Base-by-base conservation (phyloP, 306 rosid species). In the Inga laurina region DNA sequence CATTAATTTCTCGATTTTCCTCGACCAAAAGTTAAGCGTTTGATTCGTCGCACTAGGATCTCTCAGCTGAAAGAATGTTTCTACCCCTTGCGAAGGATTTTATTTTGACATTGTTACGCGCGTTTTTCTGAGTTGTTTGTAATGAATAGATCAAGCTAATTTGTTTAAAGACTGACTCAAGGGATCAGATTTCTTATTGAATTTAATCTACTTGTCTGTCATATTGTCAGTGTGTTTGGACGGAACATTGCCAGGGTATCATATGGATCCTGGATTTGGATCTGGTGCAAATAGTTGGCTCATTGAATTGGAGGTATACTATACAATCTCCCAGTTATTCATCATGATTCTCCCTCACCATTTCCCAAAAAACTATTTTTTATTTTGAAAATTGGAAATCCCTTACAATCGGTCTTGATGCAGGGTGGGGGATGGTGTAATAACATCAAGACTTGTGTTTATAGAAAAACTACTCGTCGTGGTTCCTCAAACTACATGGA, bases 341-440 rank as follows among this genome's bases (percentile, higher is more conserved):
- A 64, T 76, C 79, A 39, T 10, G 49, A 37, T 37, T 69, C 48
- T 39, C 49, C 52, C 30, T 19, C n/a, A 8, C 75, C 48, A 10
- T 21, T 44, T 18, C 74, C 75, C 4, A 7, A 70, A 41, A 70
- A 59, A 44, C 52, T 66, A 30, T 21, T 35, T 56, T 10, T 54
- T 73, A 18, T 45, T 56, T 54, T 54, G 62, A 22, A 4, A 70
- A 1, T 39, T 68, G 13, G 81, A 54, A 41, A 34, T 79, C 19
- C 19, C 12, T 78, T 12, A 57, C 64, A 73, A 34, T 34, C 51
- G 52, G 48, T 45, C 49, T 64, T 82, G 64, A 27, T 86, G 49
- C 85, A 93, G 97, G 98, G 98, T 66, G 97, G 98, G 30, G 97
- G 98, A 44, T 94, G 98, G 97, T 94, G 98, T 69, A 81, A 94